phyloP scores from a whole-genome alignment of 106 monocot genomes.

The Agapanthus africanus region DNA sequence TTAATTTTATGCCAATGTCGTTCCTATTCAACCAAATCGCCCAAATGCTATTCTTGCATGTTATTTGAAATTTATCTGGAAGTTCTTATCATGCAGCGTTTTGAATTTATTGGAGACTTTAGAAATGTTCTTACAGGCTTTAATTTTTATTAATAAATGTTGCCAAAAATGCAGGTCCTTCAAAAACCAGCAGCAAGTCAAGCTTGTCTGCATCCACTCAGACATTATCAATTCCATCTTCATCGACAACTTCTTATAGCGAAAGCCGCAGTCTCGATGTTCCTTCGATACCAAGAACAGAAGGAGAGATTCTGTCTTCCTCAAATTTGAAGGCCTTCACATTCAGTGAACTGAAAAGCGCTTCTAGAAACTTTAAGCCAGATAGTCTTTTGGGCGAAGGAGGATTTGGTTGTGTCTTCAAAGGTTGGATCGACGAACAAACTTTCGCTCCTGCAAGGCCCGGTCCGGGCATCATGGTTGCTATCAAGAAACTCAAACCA shows the following conservation, averaged over 20 bases:
- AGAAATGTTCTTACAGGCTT: not conserved
- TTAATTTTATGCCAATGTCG: no score
- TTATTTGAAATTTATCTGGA: not conserved
- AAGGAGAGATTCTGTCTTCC: conserved; percentile 36
- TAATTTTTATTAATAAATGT: conserved; percentile 1
- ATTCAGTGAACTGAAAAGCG: conserved; percentile 25
- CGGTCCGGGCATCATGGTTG: conserved; percentile 23
- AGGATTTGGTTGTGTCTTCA: conserved; percentile 32
- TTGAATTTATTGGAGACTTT: not conserved
- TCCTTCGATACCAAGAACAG: conserved; percentile 42
- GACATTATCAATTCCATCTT: conserved; percentile 32
- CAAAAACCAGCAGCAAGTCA: conserved; percentile 34
- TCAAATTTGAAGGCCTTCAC: conserved; percentile 28
- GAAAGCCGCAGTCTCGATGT: conserved; percentile 22
- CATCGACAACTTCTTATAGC: conserved; percentile 29
- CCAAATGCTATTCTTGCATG: not conserved
- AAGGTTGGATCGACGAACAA: conserved; percentile 35
- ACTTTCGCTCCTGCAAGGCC: conserved; percentile 24
- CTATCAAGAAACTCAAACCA: conserved; percentile 35
- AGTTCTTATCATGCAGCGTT: no score
- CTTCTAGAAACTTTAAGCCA: conserved; percentile 25
- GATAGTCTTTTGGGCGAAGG: conserved; percentile 36
- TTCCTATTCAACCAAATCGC: no score
- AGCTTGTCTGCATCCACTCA: conserved; percentile 35
- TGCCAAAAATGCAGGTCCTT: conserved; percentile 23